These are phyloP conservation scores for Whalleya microplaca DNA, from an alignment of 2,329 filamentous ascomycete species.

Conservation along the genomic window DNA sequence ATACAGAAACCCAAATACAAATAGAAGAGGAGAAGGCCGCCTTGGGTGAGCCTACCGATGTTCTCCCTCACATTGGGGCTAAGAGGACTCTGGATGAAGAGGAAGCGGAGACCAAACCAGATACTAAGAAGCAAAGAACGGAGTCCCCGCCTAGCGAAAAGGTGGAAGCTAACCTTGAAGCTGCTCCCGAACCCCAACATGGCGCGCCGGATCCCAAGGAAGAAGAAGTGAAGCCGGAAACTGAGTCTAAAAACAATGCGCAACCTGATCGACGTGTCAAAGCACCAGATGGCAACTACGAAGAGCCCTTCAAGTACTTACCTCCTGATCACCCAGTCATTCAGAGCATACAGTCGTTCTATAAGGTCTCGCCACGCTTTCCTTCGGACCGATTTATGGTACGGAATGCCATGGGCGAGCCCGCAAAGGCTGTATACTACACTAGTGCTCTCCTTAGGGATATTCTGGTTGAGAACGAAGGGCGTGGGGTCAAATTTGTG, in stretches of 20 bases:
- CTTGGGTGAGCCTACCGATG: conserved; percentile 38
- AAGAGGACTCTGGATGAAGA: conserved; percentile 42
- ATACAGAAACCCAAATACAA: conserved; percentile 33
- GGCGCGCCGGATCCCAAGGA: conserved; percentile 16
- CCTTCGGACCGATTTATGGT: conserved; percentile 94
- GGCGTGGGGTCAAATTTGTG: conserved; percentile 90
- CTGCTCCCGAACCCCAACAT: conserved; percentile 12
- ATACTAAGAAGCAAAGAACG: conserved; percentile 54
- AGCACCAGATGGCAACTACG: conserved; percentile 58
- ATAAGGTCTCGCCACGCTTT: conserved; percentile 81
- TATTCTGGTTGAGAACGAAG: conserved; percentile 86
- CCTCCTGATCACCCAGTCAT: conserved; percentile 75
- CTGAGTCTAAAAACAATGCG: conserved; percentile 20
- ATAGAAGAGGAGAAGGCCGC: conserved; percentile 42
- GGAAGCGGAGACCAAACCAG: conserved; percentile 42
- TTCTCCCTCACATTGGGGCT: conserved; percentile 35
- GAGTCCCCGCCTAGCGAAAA: conserved; percentile 24
- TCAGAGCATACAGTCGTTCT: conserved; percentile 78
- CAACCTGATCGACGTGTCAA: conserved; percentile 46
- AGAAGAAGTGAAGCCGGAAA: conserved; percentile 10
- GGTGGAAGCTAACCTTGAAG: conserved; percentile 25
- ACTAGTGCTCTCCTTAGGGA: conserved; percentile 82
- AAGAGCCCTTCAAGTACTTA: conserved; percentile 96
- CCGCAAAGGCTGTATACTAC: conserved; percentile 96
- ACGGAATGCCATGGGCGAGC: conserved; percentile 85